Base-by-base conservation (phyloP, 2,329 filamentous ascomycete species). In the Fusarium praegraminearum region DNA sequence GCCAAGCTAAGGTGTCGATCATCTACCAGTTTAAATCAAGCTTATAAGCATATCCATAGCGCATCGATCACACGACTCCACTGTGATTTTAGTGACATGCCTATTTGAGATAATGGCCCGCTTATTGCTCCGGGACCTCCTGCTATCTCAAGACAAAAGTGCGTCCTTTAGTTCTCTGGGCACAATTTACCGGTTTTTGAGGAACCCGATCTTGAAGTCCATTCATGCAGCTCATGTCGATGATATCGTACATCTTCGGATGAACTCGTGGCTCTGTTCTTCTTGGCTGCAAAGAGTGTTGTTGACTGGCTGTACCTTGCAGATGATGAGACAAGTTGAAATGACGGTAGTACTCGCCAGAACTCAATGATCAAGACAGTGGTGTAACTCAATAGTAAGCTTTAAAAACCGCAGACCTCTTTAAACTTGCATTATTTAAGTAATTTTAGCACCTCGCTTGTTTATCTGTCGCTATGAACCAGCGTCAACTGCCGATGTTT, bases 1-100 rank as follows among this genome's bases (percentile, higher is more conserved):
- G 43, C 58, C 44, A 53, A 61, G 58, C 44, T 20, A 22, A 26
- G 3, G 1, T 43, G 58, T 16, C 30, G 44, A 61, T 62, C 26
- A 62, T 61, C 24, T 62, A 60, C 56, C 18, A 61, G 2, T 52
- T 61, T 53, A 35, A 45, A 30, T 33, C 40, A 61, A 61, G 44
- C 43, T 61, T 61, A 61, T 44, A 36, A 32, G 15, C 43, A 43
- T 33, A 35, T 40, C 38, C 30, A 18, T 54, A 30, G 13, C 13
- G 3, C 2, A 9, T 43, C 41, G 24, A 54, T 57, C 50, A 38
- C 32, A 8, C 5, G 50, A 33, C 56, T 36, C 44, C 56, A 44
- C 44, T 3, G 1, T 4, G 1, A 22, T 7, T 61, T 43, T 16
- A 0, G 12, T 5, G 36, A 62, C 44, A 43, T 61, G 24, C 58